Evolutionary conservation across 805 yeast species (phyloP).

Genomic region (Teunomyces funiuensis): DNA sequence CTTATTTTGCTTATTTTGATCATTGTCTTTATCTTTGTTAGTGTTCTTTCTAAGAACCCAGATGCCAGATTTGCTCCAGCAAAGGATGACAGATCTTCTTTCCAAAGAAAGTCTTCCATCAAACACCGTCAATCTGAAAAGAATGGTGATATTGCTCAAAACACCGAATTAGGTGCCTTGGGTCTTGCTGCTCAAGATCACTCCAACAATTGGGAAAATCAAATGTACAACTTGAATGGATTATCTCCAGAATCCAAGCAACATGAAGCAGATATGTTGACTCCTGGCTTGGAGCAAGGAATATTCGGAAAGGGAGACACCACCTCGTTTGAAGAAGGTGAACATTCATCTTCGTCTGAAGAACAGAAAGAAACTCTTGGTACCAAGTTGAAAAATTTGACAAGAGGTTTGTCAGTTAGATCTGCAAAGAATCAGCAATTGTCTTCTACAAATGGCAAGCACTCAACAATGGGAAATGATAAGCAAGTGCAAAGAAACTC

Average conservation of each 20-base stretch:
- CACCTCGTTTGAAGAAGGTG: not conserved
- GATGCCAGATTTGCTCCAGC: constrained; percentile 88
- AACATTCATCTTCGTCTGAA: constrained; percentile 3
- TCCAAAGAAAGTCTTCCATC: constrained; percentile 51
- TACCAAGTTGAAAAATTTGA: constrained; percentile 43
- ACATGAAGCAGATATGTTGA: constrained; percentile 21
- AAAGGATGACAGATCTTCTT: constrained; percentile 87
- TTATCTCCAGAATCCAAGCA: constrained; percentile 17
- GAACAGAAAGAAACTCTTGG: constrained; percentile 21
- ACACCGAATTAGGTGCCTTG: constrained; percentile 48
- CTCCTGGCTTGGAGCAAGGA: constrained; percentile 33
- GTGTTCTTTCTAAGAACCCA: constrained; percentile 77
- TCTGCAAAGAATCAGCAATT: constrained; percentile 13
- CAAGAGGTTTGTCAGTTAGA: constrained; percentile 41
- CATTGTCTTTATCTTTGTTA: constrained; percentile 61
- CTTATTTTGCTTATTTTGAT: constrained; percentile 69
- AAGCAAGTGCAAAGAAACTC: constrained; percentile 13
- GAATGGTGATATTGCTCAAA: constrained; percentile 7
- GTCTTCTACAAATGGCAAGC: constrained; percentile 5
- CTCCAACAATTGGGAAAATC: constrained; percentile 69
- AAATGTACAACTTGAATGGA: constrained; percentile 52
- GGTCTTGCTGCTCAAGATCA: constrained; percentile 85
- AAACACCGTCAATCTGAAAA: constrained; percentile 16
- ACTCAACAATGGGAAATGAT: constrained; percentile 26
- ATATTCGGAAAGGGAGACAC: constrained; percentile 13